Conservation (phyloP, 768 basidiomycete genomes). For the Podaxis carcinomalis region DNA sequence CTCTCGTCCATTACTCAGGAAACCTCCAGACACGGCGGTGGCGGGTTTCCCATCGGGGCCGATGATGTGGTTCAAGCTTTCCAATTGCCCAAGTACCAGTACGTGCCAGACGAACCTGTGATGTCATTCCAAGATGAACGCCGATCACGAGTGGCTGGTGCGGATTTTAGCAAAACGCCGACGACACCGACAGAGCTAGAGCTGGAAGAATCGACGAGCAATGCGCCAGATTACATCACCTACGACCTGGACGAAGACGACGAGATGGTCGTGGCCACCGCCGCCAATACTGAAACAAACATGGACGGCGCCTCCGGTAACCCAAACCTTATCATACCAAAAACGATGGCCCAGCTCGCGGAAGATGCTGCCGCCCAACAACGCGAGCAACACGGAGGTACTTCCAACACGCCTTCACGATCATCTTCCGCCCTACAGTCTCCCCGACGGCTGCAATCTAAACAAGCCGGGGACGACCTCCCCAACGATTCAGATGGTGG, state of each 20-base stretch:
- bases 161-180: background rate
- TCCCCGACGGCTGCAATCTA: background rate
- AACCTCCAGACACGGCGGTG: slow-evolving; percentile 29
- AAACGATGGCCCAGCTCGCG: slow-evolving; percentile 8
- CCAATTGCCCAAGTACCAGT: slow-evolving; percentile 59
- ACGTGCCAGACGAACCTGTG: slow-evolving; percentile 22
- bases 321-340: background rate
- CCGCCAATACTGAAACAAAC: background rate
- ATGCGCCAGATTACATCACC: slow-evolving; percentile 22
- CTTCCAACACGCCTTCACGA: background rate
- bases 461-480: slow-evolving; percentile 11
- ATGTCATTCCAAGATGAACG: background rate
- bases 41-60: slow-evolving; percentile 68
- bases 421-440: background rate
- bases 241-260: slow-evolving; percentile 29
- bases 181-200: slow-evolving; percentile 8
- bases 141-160: background rate
- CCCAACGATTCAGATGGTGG: slow-evolving; percentile 6
- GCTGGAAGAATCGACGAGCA: slow-evolving; percentile 14
- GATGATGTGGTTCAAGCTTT: slow-evolving; percentile 74
- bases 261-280: background rate
- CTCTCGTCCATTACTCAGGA: slow-evolving; percentile 2
- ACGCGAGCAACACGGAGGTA: background rate
- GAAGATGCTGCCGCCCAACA: background rate
- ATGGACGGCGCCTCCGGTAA: background rate